Evolutionary conservation across 2,329 filamentous ascomycete genomes (phyloP), one percentile per base, ranked within the genome.

Genomic region (Curvularia sp.): DNA sequence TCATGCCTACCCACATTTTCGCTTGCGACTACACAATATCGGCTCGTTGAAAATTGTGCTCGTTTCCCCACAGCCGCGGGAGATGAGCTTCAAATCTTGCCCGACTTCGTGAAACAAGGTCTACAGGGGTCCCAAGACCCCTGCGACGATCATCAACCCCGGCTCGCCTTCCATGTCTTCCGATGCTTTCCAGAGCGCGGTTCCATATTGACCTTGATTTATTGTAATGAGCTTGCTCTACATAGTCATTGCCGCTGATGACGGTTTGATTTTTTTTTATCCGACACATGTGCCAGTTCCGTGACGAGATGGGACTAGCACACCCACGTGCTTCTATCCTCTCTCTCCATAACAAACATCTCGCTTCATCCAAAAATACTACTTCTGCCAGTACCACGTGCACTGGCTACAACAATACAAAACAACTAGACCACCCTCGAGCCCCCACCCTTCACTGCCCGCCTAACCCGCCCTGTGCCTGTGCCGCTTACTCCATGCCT

Each of bases 1-100:
- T 28, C 24, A 28, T 18, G 8, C 24, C 24, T 8, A n/a, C 26
- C n/a, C 43, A 46, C 18, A 18, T 5, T 30, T 30, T 30, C 26
- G 39, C 20, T 18, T 24, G 10, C 30, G 12, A 22, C 39, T 13
- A 18, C 39, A 42, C 18, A 42, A 42, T 26, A 20, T 35, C 49
- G 49, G 49, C 30, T 18, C 28, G 35, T 44, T 20, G 18, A 35
- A 43, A 44, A 35, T 43, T 31, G n/a, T 13, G 10, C 30, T 42
- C 22, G 20, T 12, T 43, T 52, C 49, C 49, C 49, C 49, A 52
- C 49, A 52, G 41, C 26, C 5, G 20, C 49, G 41, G 49, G 20
- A 43, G 49, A 52, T 44, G 31, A 52, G 33, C 22, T 44, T 6
- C 49, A 44, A 52, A 52, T 52, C 20, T 52, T 41, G 49, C n/a